Percentiles rank a stretch among this genome's conserved stretches.
These are phyloP conservation scores for Solanum aculeatissimum DNA, from an alignment of 305 asterid species.

Conservation along the genomic window DNA sequence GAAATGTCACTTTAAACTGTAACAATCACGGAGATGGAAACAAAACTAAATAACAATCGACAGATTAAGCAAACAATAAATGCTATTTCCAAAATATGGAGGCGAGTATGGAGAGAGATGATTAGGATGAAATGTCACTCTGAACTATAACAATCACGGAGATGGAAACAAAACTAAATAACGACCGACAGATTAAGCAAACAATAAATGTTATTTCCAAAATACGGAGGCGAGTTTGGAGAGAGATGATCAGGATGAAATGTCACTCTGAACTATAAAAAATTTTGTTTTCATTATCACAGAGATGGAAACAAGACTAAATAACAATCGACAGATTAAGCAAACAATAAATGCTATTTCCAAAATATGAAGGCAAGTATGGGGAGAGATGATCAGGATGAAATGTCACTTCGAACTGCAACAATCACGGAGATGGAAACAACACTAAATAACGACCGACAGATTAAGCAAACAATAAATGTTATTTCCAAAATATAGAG, in stretches of 20 bases:
- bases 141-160: background rate
- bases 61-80: background rate
- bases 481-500: too few relatives aligned
- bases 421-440: background rate
- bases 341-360: background rate
- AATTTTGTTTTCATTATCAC: too few relatives aligned
- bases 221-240: too few relatives aligned
- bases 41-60: background rate
- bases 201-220: too few relatives aligned
- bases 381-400: background rate
- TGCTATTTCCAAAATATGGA: background rate
- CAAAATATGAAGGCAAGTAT: background rate
- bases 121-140: too few relatives aligned
- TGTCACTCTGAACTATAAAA: too few relatives aligned
- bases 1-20: too few relatives aligned
- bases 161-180: background rate
- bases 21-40: too few relatives aligned
- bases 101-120: background rate
- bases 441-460: background rate
- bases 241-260: too few relatives aligned
- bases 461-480: background rate
- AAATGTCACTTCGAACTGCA: background rate
- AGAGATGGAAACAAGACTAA: background rate
- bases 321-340: background rate
- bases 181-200: too few relatives aligned